Evolutionary conservation across 768 basidiomycete genomes (phyloP), one percentile per base, ranked within the genome.

Genomic region (Suillus sp.): DNA sequence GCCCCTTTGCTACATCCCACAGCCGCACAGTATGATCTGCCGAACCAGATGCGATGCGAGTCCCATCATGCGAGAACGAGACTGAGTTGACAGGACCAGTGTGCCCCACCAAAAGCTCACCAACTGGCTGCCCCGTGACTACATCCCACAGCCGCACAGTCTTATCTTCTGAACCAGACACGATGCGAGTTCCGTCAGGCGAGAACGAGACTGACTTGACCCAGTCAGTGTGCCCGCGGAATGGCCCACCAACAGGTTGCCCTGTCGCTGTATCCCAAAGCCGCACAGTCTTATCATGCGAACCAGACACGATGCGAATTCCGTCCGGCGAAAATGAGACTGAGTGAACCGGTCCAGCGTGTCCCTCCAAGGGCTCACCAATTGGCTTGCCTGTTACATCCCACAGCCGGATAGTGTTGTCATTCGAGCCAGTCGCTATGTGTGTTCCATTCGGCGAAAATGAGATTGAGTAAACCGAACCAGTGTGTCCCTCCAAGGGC

Each of bases 391-490:
- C 59, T 14, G 63, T 60, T 25, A n/a, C 32, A 32, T 64, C 63
- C 63, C 59, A 64, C 34, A 64, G 4, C 4, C 63, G 35, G n/a
- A 63, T 59, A 14, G 58, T 66, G 34, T 59, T 34, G 30, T 61
- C 62, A 14, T 50, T 47, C 7, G 65, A 69, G 27, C 51, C 59
- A 22, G 66, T 64, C 3, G 35, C 65, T n/a, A 69, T 16, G 5
- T 43, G 37, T 10, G 25, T 50, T 14, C 65, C 65, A 54, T 66
- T 59, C n/a, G 68, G 59, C 22, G 68, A 68, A 40, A 68, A 68
- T 18, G 63, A 56, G 34, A 68, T 65, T 4, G 60, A 66, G 30
- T 10, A n/a, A 35, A 69, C 54, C 7, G 7, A 32, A 27, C 32
- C 34, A 27, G 35, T 53, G 61, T 66, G 68, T 16, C 60, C 68